Conservation (phyloP, 2,329 filamentous ascomycete species). For the Colletotrichum tamarilloi region DNA sequence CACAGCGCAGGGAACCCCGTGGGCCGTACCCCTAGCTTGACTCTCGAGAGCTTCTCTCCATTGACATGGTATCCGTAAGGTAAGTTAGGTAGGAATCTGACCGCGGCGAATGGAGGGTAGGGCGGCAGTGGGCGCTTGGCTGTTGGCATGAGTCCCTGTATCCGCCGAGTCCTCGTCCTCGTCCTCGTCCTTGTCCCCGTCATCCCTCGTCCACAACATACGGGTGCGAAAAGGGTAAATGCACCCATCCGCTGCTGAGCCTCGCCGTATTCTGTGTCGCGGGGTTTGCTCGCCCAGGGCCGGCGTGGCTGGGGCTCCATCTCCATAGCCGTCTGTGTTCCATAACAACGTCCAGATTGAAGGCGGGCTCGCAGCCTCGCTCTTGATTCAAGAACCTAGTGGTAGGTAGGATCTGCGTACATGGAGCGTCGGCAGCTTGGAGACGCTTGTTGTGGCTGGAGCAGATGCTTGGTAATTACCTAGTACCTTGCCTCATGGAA, state of each 20-base stretch:
- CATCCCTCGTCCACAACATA: not conserved
- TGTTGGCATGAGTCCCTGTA: not conserved
- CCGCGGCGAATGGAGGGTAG: not conserved
- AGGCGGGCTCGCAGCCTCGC: not conserved
- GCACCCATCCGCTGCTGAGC: conserved; percentile 12
- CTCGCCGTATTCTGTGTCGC: not conserved
- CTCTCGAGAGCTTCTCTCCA: not conserved
- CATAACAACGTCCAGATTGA: not conserved
- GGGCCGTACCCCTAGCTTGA: not conserved
- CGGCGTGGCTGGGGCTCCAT: not conserved
- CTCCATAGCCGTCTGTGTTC: not conserved
- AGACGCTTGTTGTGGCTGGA: not conserved
- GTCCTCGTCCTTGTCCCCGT: not conserved
- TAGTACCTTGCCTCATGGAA: not conserved
- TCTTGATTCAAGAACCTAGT: not conserved
- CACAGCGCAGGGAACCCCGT: conserved; percentile 3
- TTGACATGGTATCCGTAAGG: not conserved
- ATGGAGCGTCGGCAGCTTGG: not conserved
- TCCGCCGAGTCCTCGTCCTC: not conserved
- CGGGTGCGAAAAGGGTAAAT: not conserved
- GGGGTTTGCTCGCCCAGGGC: not conserved
- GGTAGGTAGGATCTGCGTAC: not conserved
- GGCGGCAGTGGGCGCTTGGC: not conserved
- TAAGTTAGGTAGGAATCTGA: not conserved
- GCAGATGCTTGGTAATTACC: not conserved